Evolutionary conservation across 2,329 filamentous ascomycete genomes (phyloP).

Genomic region (Aspergillus sp.): DNA sequence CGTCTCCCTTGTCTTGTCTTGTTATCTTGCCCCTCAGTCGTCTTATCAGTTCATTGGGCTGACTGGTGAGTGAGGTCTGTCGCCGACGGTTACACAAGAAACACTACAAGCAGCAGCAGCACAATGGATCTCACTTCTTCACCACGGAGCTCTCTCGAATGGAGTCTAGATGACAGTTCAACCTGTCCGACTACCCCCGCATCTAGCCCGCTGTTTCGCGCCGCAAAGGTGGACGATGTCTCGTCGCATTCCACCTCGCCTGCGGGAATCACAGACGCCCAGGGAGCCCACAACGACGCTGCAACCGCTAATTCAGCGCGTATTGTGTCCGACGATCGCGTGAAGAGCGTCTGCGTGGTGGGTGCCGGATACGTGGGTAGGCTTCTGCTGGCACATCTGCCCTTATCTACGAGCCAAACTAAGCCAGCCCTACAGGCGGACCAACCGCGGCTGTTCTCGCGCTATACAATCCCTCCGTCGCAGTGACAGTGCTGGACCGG

Average conservation of each 20-base stretch:
- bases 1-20: background rate
- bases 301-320: background rate
- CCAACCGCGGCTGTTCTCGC: slow-evolving; percentile 76
- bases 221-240: slow-evolving; percentile 25
- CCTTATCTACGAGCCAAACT: background rate
- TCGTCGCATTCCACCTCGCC: background rate
- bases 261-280: background rate
- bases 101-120: background rate
- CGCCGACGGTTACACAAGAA: background rate
- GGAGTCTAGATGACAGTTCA: slow-evolving; percentile 24
- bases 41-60: background rate
- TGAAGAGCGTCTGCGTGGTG: slow-evolving; percentile 66
- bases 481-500: slow-evolving; percentile 73
- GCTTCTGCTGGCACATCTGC: slow-evolving; percentile 26
- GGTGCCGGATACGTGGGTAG: slow-evolving; percentile 75
- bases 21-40: background rate
- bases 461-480: slow-evolving; percentile 69
- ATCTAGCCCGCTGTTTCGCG: slow-evolving; percentile 30
- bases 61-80: background rate
- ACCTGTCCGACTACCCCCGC: slow-evolving; percentile 31
- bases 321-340: background rate
- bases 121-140: slow-evolving; percentile 28
- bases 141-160: slow-evolving; percentile 21
- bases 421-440: slow-evolving; percentile 55
- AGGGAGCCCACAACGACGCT: background rate